Conservation (phyloP, 768 basidiomycete genomes). For the Boletus coccyginus region DNA sequence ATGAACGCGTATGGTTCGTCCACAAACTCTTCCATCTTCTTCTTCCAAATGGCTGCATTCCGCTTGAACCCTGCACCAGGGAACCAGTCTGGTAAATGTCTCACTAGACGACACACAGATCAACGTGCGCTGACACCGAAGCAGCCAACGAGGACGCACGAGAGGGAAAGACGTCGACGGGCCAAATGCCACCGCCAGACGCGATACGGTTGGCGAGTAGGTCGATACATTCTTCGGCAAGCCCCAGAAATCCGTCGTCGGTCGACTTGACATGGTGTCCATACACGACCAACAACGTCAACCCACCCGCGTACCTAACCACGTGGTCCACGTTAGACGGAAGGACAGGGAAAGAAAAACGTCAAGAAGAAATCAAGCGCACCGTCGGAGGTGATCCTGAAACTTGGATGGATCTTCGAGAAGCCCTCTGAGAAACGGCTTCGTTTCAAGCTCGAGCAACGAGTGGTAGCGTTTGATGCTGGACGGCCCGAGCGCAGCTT, state of each 20-base stretch:
- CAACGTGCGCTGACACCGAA: background rate
- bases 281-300: conserved; percentile 59
- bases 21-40: conserved; percentile 60
- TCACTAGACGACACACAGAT: conserved; percentile 33
- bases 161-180: conserved; percentile 38
- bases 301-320: conserved; percentile 47
- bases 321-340: conserved; percentile 23
- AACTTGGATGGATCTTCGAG: conserved; percentile 40
- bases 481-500: conserved; percentile 55
- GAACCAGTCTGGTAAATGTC: conserved; percentile 59
- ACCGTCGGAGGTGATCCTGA: conserved; percentile 37
- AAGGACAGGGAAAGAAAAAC: background rate
- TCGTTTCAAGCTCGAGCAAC: conserved; percentile 54
- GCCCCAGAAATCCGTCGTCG: conserved; percentile 40
- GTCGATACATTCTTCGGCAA: conserved; percentile 42
- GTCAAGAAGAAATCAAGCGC: background rate
- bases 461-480: conserved; percentile 57
- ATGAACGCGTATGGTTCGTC: conserved; percentile 61
- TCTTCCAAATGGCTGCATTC: conserved; percentile 61
- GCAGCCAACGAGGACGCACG: conserved; percentile 20
- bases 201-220: conserved; percentile 44
- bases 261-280: conserved; percentile 48
- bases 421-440: conserved; percentile 54
- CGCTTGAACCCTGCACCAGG: conserved; percentile 67
- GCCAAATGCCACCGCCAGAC: conserved; percentile 42